Evolutionary conservation across 2,329 filamentous ascomycete species (phyloP).

Genomic region (Aspergillus ochraceus): DNA sequence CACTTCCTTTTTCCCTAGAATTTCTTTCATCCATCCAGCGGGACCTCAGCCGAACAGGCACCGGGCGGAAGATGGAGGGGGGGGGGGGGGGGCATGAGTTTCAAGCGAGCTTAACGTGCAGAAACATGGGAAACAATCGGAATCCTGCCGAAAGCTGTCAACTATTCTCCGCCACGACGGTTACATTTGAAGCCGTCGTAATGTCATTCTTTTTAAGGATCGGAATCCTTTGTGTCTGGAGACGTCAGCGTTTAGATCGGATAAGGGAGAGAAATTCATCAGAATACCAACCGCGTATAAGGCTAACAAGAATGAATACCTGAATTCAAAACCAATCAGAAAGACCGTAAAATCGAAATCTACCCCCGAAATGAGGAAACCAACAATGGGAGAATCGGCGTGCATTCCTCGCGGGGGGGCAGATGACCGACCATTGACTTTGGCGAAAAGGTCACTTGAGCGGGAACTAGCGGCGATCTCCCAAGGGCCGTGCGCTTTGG

Average conservation of each 20-base stretch:
- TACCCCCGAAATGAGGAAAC: not conserved
- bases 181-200: conserved; percentile 5
- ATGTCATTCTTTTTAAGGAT: not conserved
- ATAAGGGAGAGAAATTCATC: not conserved
- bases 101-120: not conserved
- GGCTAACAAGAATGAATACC: not conserved
- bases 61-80: not conserved
- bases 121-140: conserved; percentile 2
- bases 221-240: conserved; percentile 6
- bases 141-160: conserved; percentile 1
- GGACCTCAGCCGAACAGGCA: not conserved
- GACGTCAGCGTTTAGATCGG: not conserved
- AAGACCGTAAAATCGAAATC: not conserved
- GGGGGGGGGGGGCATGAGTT: not conserved
- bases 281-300: not conserved
- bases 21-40: not conserved
- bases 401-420: not conserved
- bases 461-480: conserved; percentile 26
- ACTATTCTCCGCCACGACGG: conserved; percentile 9
- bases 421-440: conserved; percentile 11
- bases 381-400: not conserved
- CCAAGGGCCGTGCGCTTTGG: conserved; percentile 25
- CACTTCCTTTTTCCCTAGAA: not conserved
- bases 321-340: not conserved
- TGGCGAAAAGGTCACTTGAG: conserved; percentile 28